These are phyloP conservation scores for Sambucus nigra DNA, from an alignment of 129 eudicot species.

Conservation along the genomic window DNA sequence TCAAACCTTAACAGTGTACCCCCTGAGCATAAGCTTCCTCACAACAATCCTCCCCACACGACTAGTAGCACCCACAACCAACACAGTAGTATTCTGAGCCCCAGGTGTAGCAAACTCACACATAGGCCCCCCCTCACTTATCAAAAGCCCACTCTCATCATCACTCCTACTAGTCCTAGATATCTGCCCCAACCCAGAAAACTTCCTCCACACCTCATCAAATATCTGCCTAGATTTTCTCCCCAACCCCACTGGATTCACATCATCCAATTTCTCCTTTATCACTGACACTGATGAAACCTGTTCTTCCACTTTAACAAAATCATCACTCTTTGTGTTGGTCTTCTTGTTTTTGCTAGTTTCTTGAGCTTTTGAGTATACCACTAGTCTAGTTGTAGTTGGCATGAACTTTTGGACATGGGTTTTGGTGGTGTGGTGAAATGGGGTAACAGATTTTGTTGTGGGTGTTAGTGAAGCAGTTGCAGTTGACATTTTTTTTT, in stretches of 20 bases:
- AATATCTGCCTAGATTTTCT: constrained; percentile 80
- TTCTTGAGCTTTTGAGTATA: too few species aligned
- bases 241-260: constrained; percentile 92
- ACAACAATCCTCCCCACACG: constrained; percentile 93
- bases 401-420: too few species aligned
- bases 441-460: too few species aligned
- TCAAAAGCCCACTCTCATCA: constrained; percentile 42
- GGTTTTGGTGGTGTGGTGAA: too few species aligned
- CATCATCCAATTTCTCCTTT: constrained; percentile 68
- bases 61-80: constrained; percentile 93
- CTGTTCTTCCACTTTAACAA: too few species aligned
- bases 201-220: constrained; percentile 97
- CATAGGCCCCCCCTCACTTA: constrained; percentile 84
- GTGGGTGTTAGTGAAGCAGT: too few species aligned
- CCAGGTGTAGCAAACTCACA: constrained; percentile 94
- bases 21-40: constrained; percentile 97
- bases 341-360: too few species aligned
- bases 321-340: too few species aligned
- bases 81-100: constrained; percentile 93
- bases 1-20: constrained; percentile 75
- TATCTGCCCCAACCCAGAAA: constrained; percentile 87
- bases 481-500: too few species aligned
- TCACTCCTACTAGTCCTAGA: constrained; percentile 62
- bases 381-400: too few species aligned
- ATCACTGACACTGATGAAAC: constrained; percentile 29